Evolutionary conservation across 2,329 filamentous ascomycete genomes (phyloP).

Genomic region (Furcasterigmium furcatum): DNA sequence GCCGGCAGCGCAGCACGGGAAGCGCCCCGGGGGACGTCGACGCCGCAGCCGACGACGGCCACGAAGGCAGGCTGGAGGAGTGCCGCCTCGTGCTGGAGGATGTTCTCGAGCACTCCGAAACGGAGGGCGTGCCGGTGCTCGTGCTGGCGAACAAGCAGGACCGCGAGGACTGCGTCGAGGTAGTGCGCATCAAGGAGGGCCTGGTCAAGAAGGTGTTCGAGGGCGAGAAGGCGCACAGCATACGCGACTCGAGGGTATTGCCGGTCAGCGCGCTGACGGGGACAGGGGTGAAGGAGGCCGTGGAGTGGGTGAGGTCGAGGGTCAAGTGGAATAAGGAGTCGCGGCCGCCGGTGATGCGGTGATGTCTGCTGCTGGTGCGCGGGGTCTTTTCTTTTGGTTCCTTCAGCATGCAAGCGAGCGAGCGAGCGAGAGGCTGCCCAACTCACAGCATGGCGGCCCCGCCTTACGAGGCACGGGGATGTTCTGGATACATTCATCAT

Average conservation of each 20-base stretch:
- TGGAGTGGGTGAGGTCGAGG: conserved; percentile 92
- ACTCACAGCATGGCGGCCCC: background rate
- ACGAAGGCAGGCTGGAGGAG: conserved; percentile 70
- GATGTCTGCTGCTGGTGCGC: conserved; percentile 29
- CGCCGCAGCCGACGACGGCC: conserved; percentile 27
- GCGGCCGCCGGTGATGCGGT: conserved; percentile 89
- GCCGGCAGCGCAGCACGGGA: background rate
- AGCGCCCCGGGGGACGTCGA: conserved; percentile 7
- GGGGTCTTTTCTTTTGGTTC: conserved; percentile 8
- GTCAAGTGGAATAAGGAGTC: conserved; percentile 97
- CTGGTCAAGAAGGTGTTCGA: conserved; percentile 94
- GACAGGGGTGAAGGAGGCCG: conserved; percentile 84
- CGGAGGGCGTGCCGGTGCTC: conserved; percentile 85
- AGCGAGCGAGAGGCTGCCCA: too few species aligned
- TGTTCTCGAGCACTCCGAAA: conserved; percentile 82
- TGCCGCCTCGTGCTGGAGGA: conserved; percentile 87
- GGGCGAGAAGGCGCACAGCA: conserved; percentile 80
- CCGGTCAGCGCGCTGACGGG: conserved; percentile 88
- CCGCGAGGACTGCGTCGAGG: conserved; percentile 94
- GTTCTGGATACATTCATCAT: background rate
- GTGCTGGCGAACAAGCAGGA: conserved; percentile 98
- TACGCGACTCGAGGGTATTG: conserved; percentile 86
- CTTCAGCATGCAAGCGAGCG: conserved; percentile 4
- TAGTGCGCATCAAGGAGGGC: conserved; percentile 95
- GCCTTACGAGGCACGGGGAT: background rate